phyloP scores from a whole-genome alignment of 805 yeast species.

The Scheffersomyces lignosus region DNA sequence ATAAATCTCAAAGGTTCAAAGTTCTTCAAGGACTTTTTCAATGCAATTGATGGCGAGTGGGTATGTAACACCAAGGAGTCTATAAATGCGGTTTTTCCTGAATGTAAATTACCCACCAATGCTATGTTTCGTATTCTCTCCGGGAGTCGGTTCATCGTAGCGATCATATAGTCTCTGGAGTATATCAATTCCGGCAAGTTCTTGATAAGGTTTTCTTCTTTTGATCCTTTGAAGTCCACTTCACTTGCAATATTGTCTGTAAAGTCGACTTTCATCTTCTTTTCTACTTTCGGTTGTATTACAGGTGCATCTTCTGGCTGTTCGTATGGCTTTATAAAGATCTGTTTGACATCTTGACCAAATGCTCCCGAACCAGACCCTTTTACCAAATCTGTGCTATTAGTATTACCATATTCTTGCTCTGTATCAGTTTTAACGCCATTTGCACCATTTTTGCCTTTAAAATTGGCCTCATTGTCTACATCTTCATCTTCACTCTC shows the following conservation, averaged over 20 bases:
- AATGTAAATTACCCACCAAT: conserved; percentile 74
- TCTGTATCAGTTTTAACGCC: neutral
- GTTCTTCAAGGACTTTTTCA: conserved; percentile 26
- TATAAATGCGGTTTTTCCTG: conserved; percentile 82
- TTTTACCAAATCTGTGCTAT: conserved; percentile 2
- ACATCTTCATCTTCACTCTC: conserved; percentile 13
- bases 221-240: conserved; percentile 1
- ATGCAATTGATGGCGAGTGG: conserved; percentile 43
- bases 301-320: conserved; percentile 54
- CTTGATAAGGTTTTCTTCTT: conserved; percentile 9
- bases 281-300: conserved; percentile 50
- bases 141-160: conserved; percentile 48
- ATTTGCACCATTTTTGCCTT: conserved; percentile 1
- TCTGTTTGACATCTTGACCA: conserved; percentile 65
- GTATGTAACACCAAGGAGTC: conserved; percentile 70
- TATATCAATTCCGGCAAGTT: conserved; percentile 60
- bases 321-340: conserved; percentile 42
- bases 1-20: conserved; percentile 59
- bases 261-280: conserved; percentile 44
- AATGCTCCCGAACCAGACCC: conserved; percentile 43
- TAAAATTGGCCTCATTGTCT: conserved; percentile 10
- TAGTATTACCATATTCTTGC: conserved; percentile 9
- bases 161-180: conserved; percentile 60
- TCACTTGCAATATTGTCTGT: conserved; percentile 1
- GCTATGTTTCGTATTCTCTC: conserved; percentile 73